Conservation (phyloP, 768 basidiomycete genomes). For the Leccinum disarticulatum region DNA sequence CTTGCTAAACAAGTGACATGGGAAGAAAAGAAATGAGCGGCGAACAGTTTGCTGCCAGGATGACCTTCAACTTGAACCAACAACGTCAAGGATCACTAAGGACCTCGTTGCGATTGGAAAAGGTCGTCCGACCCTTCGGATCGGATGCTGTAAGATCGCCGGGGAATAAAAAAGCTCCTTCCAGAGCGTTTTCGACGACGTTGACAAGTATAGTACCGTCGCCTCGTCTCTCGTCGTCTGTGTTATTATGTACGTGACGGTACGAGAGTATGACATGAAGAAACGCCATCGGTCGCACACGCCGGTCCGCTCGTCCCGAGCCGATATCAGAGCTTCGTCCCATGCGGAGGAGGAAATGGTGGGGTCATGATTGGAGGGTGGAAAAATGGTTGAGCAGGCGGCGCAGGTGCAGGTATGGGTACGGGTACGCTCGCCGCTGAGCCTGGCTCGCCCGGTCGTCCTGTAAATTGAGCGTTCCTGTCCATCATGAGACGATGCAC, state of each 20-base stretch:
- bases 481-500: conserved; percentile 77
- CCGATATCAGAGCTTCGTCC: conserved; percentile 29
- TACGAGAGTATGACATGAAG: neutral
- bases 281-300: neutral
- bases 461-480: conserved; percentile 58
- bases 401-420: conserved; percentile 22
- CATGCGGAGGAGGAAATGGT: conserved; percentile 29
- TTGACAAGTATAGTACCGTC: neutral
- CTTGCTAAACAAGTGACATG: conserved; percentile 11
- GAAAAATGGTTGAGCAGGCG: conserved; percentile 24
- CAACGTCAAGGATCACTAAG: neutral
- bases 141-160: neutral
- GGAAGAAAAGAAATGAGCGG: conserved; percentile 10
- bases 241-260: conserved; percentile 24
- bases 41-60: neutral
- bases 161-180: conserved; percentile 4
- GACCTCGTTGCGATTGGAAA: conserved; percentile 2
- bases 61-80: neutral
- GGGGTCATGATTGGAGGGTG: conserved; percentile 33
- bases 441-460: conserved; percentile 35
- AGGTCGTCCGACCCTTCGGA: neutral
- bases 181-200: conserved; percentile 7
- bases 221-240: neutral
- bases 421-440: conserved; percentile 15
- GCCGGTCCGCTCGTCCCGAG: conserved; percentile 2